Evolutionary conservation across 345 rosid species (phyloP).

Genomic region (Populus pruinosa): DNA sequence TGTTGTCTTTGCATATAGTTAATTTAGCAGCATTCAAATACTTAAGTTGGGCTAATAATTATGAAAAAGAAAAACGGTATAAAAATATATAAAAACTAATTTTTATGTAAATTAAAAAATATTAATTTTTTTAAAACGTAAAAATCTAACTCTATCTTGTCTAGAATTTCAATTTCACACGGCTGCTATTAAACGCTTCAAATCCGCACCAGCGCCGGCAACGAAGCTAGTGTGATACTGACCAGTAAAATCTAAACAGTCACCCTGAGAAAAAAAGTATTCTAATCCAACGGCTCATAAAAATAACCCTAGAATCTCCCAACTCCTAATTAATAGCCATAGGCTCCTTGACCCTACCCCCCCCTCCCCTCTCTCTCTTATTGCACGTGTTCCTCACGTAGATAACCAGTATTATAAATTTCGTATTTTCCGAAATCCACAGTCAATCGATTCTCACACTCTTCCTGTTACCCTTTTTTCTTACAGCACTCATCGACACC

Average conservation of each 20-base stretch:
- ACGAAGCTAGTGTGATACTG: no score
- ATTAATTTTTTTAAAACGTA: no score
- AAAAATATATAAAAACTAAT: no score
- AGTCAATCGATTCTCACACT: neutral
- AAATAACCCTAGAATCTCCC: neutral
- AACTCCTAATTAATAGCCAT: constrained; percentile 8
- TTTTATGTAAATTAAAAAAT: no score
- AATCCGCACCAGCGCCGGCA: no score
- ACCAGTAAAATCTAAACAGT: neutral
- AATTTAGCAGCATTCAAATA: no score
- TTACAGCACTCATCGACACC: neutral
- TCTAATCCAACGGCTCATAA: constrained; percentile 19
- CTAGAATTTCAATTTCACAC: no score
- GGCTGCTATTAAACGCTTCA: no score
- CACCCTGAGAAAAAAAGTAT: neutral
- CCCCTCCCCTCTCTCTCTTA: neutral
- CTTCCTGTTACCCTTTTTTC: neutral
- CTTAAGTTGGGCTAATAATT: no score
- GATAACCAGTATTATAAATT: neutral
- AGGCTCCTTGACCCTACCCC: neutral
- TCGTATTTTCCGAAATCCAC: neutral
- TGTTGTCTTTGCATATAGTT: no score
- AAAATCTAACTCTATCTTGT: no score
- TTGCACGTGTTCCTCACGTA: constrained; percentile 11
- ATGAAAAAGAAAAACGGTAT: no score